phyloP scores from a whole-genome alignment of 108 stramenopile genomes.

The Asterionellopsis glacialis region DNA sequence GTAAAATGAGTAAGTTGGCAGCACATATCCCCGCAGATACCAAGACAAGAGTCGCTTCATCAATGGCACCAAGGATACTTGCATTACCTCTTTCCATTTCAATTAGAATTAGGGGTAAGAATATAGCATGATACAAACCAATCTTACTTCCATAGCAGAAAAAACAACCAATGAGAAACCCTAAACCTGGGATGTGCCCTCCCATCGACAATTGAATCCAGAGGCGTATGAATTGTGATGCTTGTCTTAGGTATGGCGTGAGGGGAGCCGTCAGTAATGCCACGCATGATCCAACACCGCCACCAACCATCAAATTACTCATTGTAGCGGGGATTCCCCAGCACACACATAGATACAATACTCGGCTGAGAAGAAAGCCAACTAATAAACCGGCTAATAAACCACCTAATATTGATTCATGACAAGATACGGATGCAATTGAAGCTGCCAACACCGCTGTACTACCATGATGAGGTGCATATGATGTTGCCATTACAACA shows the following conservation, averaged over 20 bases:
- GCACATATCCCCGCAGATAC: slow-evolving; percentile 77
- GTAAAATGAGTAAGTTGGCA: slow-evolving; percentile 28
- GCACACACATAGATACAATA: slow-evolving; percentile 32
- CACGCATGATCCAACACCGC: slow-evolving; percentile 43
- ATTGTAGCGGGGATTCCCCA: slow-evolving; percentile 55
- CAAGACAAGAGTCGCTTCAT: slow-evolving; percentile 68
- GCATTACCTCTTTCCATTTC: slow-evolving; percentile 73
- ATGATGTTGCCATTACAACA: slow-evolving; percentile 35
- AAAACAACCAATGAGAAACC: slow-evolving; percentile 33
- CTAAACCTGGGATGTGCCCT: slow-evolving; percentile 16
- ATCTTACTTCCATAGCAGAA: slow-evolving; percentile 79
- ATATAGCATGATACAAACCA: slow-evolving; percentile 70
- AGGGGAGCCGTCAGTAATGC: slow-evolving; percentile 30
- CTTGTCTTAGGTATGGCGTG: slow-evolving; percentile 5
- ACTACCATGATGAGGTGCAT: slow-evolving; percentile 12
- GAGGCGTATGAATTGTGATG: slow-evolving; percentile 14
- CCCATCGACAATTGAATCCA: background rate
- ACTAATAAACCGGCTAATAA: slow-evolving; percentile 43
- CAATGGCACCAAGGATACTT: slow-evolving; percentile 64
- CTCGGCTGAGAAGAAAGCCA: slow-evolving; percentile 11
- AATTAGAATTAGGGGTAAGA: slow-evolving; percentile 67
- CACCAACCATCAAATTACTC: slow-evolving; percentile 55
- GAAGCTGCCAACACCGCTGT: slow-evolving; percentile 31
- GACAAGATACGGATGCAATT: slow-evolving; percentile 30
- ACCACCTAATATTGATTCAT: slow-evolving; percentile 38